Conservation (phyloP, 495 filamentous ascomycete species). For the Halenospora varia region DNA sequence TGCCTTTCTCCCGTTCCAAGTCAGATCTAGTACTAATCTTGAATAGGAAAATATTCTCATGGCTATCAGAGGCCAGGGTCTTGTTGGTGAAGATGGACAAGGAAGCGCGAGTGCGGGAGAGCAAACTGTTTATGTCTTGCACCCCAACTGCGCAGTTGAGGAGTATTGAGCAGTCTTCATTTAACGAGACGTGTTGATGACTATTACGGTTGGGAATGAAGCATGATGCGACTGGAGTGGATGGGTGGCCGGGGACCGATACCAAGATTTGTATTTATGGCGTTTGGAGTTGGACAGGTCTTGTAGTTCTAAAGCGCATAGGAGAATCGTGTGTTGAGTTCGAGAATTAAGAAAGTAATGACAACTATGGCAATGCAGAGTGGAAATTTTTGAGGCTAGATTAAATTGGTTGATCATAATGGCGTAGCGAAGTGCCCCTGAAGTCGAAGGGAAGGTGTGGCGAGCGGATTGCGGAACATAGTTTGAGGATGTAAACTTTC, state of each 20-base stretch:
- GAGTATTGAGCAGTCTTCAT: constrained; percentile 33
- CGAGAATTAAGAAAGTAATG: too few relatives aligned
- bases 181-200: constrained; percentile 3
- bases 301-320: not conserved
- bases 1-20: not conserved
- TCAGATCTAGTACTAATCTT: not conserved
- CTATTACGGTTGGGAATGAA: constrained; percentile 11
- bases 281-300: constrained; percentile 7
- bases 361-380: too few relatives aligned
- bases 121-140: constrained; percentile 79
- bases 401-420: too few relatives aligned
- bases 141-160: constrained; percentile 90
- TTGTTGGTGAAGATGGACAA: constrained; percentile 51
- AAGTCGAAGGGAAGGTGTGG: too few relatives aligned
- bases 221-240: not conserved
- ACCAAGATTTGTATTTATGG: constrained; percentile 9
- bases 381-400: too few relatives aligned
- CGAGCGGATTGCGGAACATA: too few relatives aligned
- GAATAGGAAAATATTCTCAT: constrained; percentile 85
- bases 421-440: too few relatives aligned
- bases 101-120: constrained; percentile 39
- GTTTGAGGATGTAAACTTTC: too few relatives aligned
- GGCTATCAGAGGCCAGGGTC: constrained; percentile 81
- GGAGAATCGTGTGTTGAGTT: too few relatives aligned
- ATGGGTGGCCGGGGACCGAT: constrained; percentile 5